A percentile compares a stretch with the other conserved stretches of the same genome.
phyloP scores from a whole-genome alignment of 805 yeast genomes.

The Starmerella bombicola region DNA sequence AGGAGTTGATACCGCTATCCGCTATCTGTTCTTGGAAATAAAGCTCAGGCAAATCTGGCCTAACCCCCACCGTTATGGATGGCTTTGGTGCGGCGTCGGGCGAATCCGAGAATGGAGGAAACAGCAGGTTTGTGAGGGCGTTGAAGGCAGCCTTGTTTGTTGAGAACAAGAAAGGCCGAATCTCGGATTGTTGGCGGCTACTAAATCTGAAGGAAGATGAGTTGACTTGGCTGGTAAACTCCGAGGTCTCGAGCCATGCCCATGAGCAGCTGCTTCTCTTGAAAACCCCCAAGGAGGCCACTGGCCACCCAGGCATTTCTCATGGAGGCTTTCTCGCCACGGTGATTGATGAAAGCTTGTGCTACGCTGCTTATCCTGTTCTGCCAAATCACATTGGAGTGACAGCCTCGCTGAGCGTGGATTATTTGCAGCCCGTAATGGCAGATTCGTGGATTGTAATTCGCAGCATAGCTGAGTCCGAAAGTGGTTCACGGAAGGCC shows the following conservation, averaged over 20 bases:
- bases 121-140: no score
- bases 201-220: neutral
- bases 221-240: constrained; percentile 2
- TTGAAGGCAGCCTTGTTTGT: neutral
- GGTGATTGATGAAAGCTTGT: constrained; percentile 71
- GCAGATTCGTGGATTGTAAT: constrained; percentile 56
- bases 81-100: no score
- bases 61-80: no score
- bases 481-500: constrained; percentile 64
- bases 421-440: constrained; percentile 45
- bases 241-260: neutral
- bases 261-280: constrained; percentile 12
- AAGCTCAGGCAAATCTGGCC: no score
- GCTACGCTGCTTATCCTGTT: constrained; percentile 71
- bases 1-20: no score
- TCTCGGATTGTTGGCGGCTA: constrained; percentile 4
- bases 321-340: constrained; percentile 85
- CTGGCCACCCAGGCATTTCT: constrained; percentile 58
- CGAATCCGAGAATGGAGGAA: no score
- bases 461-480: constrained; percentile 49
- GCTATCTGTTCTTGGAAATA: no score
- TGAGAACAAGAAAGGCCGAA: neutral
- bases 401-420: constrained; percentile 61
- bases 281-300: constrained; percentile 31
- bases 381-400: constrained; percentile 79